These are phyloP conservation scores for Rhodomyrtus tomentosa DNA, from an alignment of 345 rosid genomes.

Conservation along the genomic window DNA sequence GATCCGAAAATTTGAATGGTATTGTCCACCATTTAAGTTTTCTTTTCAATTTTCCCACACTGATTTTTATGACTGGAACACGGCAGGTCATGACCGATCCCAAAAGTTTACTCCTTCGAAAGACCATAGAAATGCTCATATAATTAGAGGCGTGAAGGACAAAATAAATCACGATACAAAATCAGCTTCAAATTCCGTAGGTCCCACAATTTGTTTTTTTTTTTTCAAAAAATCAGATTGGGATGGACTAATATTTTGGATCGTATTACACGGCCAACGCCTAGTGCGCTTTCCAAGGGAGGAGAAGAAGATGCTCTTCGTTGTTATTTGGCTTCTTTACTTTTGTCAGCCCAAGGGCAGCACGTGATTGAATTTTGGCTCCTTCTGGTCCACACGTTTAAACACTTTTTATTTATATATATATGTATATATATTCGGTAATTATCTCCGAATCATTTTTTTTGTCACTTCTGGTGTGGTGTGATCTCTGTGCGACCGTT, in stretches of 20 bases:
- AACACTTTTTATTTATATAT: not conserved
- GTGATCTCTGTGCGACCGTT: not conserved
- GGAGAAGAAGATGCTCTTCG: not conserved
- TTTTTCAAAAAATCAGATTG: not conserved
- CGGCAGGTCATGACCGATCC: rapidly evolving
- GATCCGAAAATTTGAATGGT: not conserved
- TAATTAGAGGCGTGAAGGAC: not conserved
- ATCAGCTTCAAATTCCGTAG: not conserved
- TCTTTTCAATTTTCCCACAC: not conserved
- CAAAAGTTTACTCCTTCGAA: not conserved
- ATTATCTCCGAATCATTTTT: not conserved
- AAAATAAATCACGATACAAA: not conserved
- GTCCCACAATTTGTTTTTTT: not conserved
- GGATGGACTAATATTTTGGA: not conserved
- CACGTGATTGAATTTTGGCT: not conserved
- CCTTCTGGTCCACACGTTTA: not conserved
- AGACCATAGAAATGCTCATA: not conserved
- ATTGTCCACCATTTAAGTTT: not conserved
- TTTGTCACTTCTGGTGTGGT: not conserved
- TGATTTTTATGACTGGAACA: not conserved
- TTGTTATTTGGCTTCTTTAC: not conserved
- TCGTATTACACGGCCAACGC: not conserved
- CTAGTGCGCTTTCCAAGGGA: not conserved
- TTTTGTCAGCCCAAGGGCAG: not conserved
- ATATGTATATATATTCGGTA: not conserved